These are phyloP conservation scores for Ceratocystis cacaofunesta DNA, from an alignment of 2,329 filamentous ascomycete species.

Conservation along the genomic window DNA sequence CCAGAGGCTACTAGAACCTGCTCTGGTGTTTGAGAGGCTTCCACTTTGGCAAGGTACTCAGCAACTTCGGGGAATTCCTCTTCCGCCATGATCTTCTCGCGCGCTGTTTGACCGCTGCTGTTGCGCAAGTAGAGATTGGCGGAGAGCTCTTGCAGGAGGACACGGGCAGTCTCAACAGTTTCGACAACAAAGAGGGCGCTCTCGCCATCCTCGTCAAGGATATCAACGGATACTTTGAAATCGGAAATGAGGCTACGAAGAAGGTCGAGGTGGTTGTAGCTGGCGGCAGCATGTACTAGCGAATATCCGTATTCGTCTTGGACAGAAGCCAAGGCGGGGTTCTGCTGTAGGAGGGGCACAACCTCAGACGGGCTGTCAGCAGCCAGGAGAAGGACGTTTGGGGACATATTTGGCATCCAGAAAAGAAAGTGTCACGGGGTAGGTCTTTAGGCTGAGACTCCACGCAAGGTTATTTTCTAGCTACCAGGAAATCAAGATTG, in stretches of 20 bases:
- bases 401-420: slow-evolving; percentile 27
- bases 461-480: too few relatives aligned
- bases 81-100: slow-evolving; percentile 65
- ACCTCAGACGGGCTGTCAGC: slow-evolving; percentile 67
- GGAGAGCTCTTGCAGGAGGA: slow-evolving; percentile 69
- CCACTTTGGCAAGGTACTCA: slow-evolving; percentile 44
- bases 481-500: too few relatives aligned
- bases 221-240: slow-evolving; percentile 62
- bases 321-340: slow-evolving; percentile 59
- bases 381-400: slow-evolving; percentile 59
- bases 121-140: slow-evolving; percentile 53
- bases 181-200: slow-evolving; percentile 92
- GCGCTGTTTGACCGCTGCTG: slow-evolving; percentile 61
- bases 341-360: slow-evolving; percentile 55
- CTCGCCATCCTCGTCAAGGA: slow-evolving; percentile 81
- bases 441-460: too few relatives aligned
- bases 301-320: slow-evolving; percentile 93
- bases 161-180: slow-evolving; percentile 59
- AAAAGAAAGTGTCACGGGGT: too few relatives aligned
- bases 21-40: slow-evolving; percentile 20
- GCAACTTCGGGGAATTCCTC: slow-evolving; percentile 63
- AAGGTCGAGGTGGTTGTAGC: slow-evolving; percentile 76
- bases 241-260: slow-evolving; percentile 61
- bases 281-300: slow-evolving; percentile 79
- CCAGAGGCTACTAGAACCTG: slow-evolving; percentile 17